Evolutionary conservation across 345 rosid species (phyloP).

Genomic region (Dovyalis caffra): DNA sequence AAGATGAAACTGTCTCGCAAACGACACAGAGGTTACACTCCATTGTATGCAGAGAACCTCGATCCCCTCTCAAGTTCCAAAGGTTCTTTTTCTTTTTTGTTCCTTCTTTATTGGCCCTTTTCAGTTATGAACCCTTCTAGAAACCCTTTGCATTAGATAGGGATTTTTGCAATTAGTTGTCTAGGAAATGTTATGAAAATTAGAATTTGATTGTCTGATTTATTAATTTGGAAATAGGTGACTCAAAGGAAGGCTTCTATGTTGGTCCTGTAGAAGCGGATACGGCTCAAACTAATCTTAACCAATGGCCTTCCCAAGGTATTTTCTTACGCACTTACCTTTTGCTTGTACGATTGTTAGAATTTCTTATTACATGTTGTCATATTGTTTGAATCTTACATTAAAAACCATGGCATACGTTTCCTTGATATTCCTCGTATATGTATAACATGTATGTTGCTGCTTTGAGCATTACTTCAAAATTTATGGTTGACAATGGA

Average conservation of each 20-base stretch:
- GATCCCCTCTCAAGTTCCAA: slow-evolving; percentile 34
- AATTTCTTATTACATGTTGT: not conserved
- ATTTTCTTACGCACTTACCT: not conserved
- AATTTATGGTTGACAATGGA: slow-evolving; percentile 20
- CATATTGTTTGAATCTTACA: not conserved
- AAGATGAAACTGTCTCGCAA: slow-evolving; percentile 48
- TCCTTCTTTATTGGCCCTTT: not conserved
- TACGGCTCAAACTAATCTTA: slow-evolving; percentile 31
- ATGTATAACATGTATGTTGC: not conserved
- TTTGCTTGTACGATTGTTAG: not conserved
- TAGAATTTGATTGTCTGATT: slow-evolving; percentile 2
- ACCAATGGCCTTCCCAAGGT: slow-evolving; percentile 81
- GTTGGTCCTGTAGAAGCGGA: slow-evolving; percentile 56
- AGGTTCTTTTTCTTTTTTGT: slow-evolving; percentile 31
- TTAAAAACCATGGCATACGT: too few relatives aligned
- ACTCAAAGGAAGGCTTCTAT: slow-evolving; percentile 66
- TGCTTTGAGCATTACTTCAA: slow-evolving; percentile 7
- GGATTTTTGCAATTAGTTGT: not conserved
- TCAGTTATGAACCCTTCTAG: too few relatives aligned
- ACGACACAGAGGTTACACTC: slow-evolving; percentile 60
- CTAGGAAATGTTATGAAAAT: not conserved
- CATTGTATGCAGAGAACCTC: slow-evolving; percentile 52
- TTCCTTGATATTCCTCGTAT: slow-evolving; percentile 1
- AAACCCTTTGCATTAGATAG: too few relatives aligned
- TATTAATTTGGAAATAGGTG: slow-evolving; percentile 42